A percentile compares a stretch with the other conserved stretches of the same genome.
Conservation (phyloP, 768 basidiomycete genomes). For the Symmetrospora coprosmae region DNA sequence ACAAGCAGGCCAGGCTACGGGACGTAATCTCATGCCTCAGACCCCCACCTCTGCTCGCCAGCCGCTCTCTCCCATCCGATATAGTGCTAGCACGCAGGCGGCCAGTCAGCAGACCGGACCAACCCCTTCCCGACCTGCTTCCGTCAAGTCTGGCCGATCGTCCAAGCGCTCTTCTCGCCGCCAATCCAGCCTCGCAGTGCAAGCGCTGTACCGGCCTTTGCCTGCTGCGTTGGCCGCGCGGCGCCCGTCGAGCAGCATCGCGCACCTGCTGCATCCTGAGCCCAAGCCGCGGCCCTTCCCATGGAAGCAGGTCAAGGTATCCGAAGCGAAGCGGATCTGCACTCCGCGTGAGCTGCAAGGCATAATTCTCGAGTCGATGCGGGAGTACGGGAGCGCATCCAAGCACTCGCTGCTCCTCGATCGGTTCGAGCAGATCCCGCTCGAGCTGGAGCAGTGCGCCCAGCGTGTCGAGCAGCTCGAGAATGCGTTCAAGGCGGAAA, state of each 20-base stretch:
- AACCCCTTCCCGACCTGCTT: too few relatives aligned
- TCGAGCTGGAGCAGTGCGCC: neutral
- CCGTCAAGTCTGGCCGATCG: too few relatives aligned
- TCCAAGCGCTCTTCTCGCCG: too few relatives aligned
- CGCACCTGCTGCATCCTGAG: neutral
- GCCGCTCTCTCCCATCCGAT: too few relatives aligned
- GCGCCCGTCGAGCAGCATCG: neutral
- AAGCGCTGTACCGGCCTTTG: too few relatives aligned
- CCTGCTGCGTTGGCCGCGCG: neutral
- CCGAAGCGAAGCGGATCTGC: conserved; percentile 3
- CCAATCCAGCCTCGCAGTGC: too few relatives aligned
- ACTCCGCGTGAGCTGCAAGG: neutral
- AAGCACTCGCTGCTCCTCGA: conserved; percentile 3
- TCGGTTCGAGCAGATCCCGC: neutral
- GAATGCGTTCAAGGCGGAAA: neutral
- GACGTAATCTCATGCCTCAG: too few relatives aligned
- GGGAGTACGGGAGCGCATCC: neutral
- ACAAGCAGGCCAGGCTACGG: too few relatives aligned
- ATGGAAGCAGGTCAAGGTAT: neutral
- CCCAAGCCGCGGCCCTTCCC: neutral
- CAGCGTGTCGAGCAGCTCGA: neutral
- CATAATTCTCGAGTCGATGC: neutral
- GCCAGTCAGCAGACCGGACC: too few relatives aligned
- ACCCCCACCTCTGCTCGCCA: too few relatives aligned
- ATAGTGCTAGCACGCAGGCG: too few relatives aligned